phyloP scores from a whole-genome alignment of 441 rosid species.

The Corymbia calophylla region DNA sequence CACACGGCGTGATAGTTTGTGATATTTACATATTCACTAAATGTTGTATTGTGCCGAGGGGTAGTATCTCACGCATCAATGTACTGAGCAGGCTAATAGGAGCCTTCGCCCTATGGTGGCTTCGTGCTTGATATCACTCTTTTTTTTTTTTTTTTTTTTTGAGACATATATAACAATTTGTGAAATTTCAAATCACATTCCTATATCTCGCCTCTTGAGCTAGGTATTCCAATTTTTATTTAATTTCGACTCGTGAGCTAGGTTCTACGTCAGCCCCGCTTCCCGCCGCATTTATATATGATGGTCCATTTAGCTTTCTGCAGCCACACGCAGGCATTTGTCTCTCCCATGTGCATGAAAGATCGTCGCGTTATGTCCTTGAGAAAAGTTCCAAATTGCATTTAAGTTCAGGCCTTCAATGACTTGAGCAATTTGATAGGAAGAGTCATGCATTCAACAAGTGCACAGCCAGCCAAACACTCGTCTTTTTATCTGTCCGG shows the following conservation, averaged over 20 bases:
- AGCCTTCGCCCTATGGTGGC: background rate
- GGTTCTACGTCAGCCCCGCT: background rate
- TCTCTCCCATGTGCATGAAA: background rate
- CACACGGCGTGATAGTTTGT: background rate
- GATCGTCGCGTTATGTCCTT: background rate
- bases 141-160: background rate
- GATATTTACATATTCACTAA: background rate
- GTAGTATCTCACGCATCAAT: background rate
- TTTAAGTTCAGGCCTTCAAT: background rate
- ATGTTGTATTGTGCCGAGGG: background rate
- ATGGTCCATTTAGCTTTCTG: background rate
- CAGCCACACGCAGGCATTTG: background rate
- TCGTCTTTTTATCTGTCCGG: background rate
- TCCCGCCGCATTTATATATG: background rate
- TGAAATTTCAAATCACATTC: background rate
- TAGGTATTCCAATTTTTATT: background rate
- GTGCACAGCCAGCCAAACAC: background rate
- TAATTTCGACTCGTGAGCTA: background rate
- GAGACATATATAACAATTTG: background rate
- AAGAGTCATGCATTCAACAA: background rate
- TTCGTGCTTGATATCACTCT: background rate
- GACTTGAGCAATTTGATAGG: background rate
- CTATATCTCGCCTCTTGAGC: background rate
- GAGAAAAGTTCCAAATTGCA: background rate
- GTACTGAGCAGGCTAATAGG: background rate